Evolutionary conservation across 2,329 filamentous ascomycete genomes (phyloP), one percentile per base, ranked within the genome.

Genomic region (Clarireedia monteithiana): DNA sequence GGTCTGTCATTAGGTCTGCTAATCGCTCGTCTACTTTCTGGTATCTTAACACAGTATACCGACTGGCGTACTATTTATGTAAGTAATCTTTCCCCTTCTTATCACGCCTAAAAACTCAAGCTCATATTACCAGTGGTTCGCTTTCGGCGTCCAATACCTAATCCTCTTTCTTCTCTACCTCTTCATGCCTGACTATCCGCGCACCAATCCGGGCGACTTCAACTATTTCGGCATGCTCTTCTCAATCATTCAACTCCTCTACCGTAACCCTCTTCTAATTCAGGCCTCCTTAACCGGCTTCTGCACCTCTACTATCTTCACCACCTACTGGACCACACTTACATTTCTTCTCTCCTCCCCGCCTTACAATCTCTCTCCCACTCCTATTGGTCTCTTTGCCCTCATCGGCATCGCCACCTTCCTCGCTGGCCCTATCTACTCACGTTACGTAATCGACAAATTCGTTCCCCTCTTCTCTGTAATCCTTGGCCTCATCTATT

Each of bases 101-200:
- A 5, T 17, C n/a, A 20, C 14, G 6, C 6, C 10, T 2, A 10
- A 12, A 9, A 47, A 24, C 38, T 20, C 17, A 14, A 27, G 24
- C n/a, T 26, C 15, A 38, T 17, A 0, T 9, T 6, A 6, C n/a
- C 27, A 47, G 51, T 92, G 87, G 86, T 75, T 91, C 58, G 80
- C 86, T 0, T 79, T 91, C 5, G 88, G 77, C 0, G 73, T 88
- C 0, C 89, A 94, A 70, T 85, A 82, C 63, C 66, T 82, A 7
- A 84, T 92, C 59, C 79, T 85, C 55, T 61, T 74, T 6, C 71
- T 85, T 0, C 78, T 92, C 5, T 91, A 81, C 74, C 67, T 83
- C 46, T 88, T 84, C 69, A 86, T 94, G 84, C 88, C 88, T 0
- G 87, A 91, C 68, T 94, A 94, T 62, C 89, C 88, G 0, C 78